Base-by-base conservation (phyloP, 1,284 basidiomycete species). In the Apiotrichum porosum region DNA sequence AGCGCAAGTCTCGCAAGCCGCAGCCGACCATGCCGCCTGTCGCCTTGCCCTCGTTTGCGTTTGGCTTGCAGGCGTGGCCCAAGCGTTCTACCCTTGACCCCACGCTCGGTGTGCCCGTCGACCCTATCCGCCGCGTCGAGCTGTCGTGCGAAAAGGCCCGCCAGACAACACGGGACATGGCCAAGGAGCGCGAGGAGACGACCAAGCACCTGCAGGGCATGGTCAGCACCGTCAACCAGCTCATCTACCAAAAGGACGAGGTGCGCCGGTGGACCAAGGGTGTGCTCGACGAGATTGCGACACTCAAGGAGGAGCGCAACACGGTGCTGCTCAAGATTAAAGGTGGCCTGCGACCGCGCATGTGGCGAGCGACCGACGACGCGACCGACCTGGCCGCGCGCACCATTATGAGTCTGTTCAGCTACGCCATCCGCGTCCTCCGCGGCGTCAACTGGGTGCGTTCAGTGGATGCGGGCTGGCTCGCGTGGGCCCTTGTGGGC, bases 71-170 rank as follows among this genome's bases (percentile, higher is more conserved):
- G 9, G 59, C 60, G 10, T 62, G 58, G 47, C 60, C 62, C 5
- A 41, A 58, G 15, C 49, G 66, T 10, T 62, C 57, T 0, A 58
- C 56, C 6, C 45, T 69, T 17, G 62, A 61, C 46, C 61, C 63
- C 0, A 52, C 36, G 8, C 56, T 61, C 9, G 56, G 46, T 6
- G 40, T 39, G 0, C 28, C 51, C 2, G 56, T 67, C 3, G 57
- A 67, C 44, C 63, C 66, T 0, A 49, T 66, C 30, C 47, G 43
- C 1, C 59, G 57, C n/a, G 44, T 57, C 10, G 55, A 65, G 42
- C 45, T 59, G 4, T 47, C 54, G 14, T 42, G 60, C 28, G 44
- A 52, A 2, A 48, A 52, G 32, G 57, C 52, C 3, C 32, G 37
- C 4, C 34, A 45, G 3, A 38, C 49, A 2, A 35, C 47, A 8